Evolutionary conservation across 1,139 yeast species (phyloP).

Genomic region (Yamadazyma blattariae): DNA sequence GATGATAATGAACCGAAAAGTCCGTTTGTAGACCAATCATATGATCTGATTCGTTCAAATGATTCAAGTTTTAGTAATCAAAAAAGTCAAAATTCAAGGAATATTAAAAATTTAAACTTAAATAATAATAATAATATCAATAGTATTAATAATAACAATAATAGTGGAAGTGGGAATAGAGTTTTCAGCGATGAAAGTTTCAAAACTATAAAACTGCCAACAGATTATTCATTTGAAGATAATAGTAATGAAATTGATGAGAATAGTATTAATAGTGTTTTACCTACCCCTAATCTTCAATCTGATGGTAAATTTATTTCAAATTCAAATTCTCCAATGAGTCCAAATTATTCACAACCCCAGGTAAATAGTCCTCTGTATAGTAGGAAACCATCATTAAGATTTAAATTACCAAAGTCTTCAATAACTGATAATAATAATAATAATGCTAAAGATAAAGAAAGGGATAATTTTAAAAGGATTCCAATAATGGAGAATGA

Average conservation of each 20-base stretch:
- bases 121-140: constrained; percentile 1
- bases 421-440: constrained; percentile 9
- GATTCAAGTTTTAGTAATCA: not conserved
- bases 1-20: constrained; percentile 11
- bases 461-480: constrained; percentile 11
- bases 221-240: constrained; percentile 8
- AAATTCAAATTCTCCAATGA: constrained; percentile 7
- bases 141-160: not conserved
- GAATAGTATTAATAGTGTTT: constrained; percentile 13
- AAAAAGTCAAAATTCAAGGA: not conserved
- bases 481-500: constrained; percentile 21
- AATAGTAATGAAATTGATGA: constrained; percentile 10
- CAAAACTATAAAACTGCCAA: constrained; percentile 15
- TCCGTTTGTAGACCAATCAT: constrained; percentile 16
- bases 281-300: constrained; percentile 29
- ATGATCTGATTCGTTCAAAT: constrained; percentile 7
- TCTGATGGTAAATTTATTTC: constrained; percentile 11
- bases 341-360: no score
- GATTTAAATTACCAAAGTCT: constrained; percentile 25
- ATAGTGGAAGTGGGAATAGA: no score
- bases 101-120: not conserved
- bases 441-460: not conserved
- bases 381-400: constrained; percentile 20
- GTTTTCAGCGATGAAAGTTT: constrained; percentile 19
- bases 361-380: constrained; percentile 7